A percentile compares a stretch with the other conserved stretches of the same genome.
These are phyloP conservation scores for Inga oerstediana DNA, from an alignment of 306 rosid species.

Conservation along the genomic window DNA sequence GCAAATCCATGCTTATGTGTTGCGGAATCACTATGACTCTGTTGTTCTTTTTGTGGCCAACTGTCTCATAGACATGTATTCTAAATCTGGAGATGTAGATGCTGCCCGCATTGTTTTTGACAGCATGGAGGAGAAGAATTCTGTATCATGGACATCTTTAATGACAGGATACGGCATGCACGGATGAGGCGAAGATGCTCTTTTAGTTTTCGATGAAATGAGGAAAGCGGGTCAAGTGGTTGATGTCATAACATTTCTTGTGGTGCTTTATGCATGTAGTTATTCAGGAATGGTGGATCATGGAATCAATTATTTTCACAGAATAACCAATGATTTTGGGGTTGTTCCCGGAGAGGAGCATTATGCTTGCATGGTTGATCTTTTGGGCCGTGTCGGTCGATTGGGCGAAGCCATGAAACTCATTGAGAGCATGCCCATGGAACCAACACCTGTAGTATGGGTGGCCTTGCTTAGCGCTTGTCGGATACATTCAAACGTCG, in stretches of 20 bases:
- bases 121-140: constrained; percentile 55
- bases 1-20: constrained; percentile 69
- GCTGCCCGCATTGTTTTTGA: constrained; percentile 70
- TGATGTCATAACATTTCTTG: constrained; percentile 76
- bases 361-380: constrained; percentile 91
- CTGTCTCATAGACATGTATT: constrained; percentile 87
- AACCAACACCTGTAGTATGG: constrained; percentile 78
- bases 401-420: constrained; percentile 53
- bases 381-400: constrained; percentile 78
- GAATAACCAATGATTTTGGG: constrained; percentile 51
- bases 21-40: constrained; percentile 56
- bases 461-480: constrained; percentile 81
- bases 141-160: constrained; percentile 85
- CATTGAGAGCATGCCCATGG: constrained; percentile 55
- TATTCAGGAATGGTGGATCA: constrained; percentile 78
- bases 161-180: constrained; percentile 86
- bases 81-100: constrained; percentile 81
- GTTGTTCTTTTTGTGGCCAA: constrained; percentile 60
- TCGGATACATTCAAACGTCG: constrained; percentile 67
- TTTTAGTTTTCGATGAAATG: constrained; percentile 66
- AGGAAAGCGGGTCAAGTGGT: constrained; percentile 48
- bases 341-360: constrained; percentile 71
- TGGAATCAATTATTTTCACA: constrained; percentile 63
- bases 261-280: constrained; percentile 82
- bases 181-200: constrained; percentile 80